Evolutionary conservation across 2,329 filamentous ascomycete species (phyloP).

Genomic region (Trichoderma atroviride): DNA sequence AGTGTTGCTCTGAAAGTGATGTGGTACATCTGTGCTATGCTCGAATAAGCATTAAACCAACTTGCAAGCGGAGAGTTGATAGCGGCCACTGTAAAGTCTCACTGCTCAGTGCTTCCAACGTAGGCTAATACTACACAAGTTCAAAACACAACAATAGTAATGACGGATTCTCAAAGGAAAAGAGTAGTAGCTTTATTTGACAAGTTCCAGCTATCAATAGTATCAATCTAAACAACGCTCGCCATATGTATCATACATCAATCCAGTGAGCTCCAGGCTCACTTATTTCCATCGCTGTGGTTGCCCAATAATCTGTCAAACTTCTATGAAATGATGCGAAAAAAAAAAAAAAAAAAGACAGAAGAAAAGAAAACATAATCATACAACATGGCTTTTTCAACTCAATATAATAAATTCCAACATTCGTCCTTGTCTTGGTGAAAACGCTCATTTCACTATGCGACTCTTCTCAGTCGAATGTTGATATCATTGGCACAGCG

Average conservation of each 20-base stretch:
- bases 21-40: neutral
- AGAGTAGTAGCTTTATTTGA: neutral
- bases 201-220: neutral
- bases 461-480: constrained; percentile 30
- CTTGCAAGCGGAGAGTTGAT: too few species aligned
- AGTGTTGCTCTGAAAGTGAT: neutral
- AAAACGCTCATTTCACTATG: neutral
- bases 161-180: neutral
- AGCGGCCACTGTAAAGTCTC: neutral
- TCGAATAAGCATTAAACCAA: too few species aligned
- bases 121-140: too few species aligned
- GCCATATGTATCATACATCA: neutral
- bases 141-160: neutral
- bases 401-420: neutral
- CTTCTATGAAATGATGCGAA: neutral
- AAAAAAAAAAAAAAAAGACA: neutral
- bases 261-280: constrained; percentile 14
- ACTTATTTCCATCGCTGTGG: neutral
- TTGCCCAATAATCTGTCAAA: neutral
- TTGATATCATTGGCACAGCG: constrained; percentile 36
- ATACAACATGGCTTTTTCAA: neutral
- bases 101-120: neutral
- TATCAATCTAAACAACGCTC: neutral
- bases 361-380: neutral
- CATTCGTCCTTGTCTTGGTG: neutral